These are phyloP conservation scores for Ascochyta pisi DNA, from an alignment of 2,329 filamentous ascomycete genomes.

Conservation along the genomic window DNA sequence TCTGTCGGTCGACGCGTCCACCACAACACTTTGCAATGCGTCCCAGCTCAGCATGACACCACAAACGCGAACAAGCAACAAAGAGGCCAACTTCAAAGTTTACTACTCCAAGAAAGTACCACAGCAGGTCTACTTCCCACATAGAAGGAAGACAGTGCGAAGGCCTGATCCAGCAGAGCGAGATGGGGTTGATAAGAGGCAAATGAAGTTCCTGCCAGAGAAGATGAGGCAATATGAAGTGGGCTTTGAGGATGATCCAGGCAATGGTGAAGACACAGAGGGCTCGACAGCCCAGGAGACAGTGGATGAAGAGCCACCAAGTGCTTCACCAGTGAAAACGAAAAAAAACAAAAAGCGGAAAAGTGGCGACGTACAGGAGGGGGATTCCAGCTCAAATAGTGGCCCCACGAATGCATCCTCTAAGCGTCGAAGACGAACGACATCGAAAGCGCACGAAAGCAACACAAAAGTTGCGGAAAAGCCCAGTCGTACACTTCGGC, in stretches of 20 bases:
- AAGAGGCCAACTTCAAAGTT: constrained; percentile 32
- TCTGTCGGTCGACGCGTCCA: constrained; percentile 10
- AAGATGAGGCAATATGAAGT: constrained; percentile 25
- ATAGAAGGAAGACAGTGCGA: constrained; percentile 37
- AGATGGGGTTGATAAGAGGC: constrained; percentile 31
- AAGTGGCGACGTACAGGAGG: constrained; percentile 16
- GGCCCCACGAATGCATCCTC: constrained; percentile 5
- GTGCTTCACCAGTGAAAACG: neutral
- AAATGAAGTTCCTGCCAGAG: constrained; percentile 41
- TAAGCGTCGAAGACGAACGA: constrained; percentile 31
- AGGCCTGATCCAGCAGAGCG: constrained; percentile 18
- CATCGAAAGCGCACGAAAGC: neutral
- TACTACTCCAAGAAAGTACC: constrained; percentile 44
- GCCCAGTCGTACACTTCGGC: constrained; percentile 24
- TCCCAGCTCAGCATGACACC: constrained; percentile 33
- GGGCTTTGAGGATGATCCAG: constrained; percentile 23
- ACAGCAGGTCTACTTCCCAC: constrained; percentile 40
- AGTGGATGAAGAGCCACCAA: neutral
- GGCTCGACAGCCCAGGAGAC: neutral
- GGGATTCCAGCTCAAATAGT: constrained; percentile 13
- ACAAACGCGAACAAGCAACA: constrained; percentile 36
- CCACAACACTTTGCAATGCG: constrained; percentile 2
- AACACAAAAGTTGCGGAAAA: constrained; percentile 4
- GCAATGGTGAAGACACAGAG: constrained; percentile 5
- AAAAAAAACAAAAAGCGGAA: constrained; percentile 27